Evolutionary conservation across 768 basidiomycete species (phyloP), one percentile per base, ranked within the genome.

Genomic region (Russula olivacea): DNA sequence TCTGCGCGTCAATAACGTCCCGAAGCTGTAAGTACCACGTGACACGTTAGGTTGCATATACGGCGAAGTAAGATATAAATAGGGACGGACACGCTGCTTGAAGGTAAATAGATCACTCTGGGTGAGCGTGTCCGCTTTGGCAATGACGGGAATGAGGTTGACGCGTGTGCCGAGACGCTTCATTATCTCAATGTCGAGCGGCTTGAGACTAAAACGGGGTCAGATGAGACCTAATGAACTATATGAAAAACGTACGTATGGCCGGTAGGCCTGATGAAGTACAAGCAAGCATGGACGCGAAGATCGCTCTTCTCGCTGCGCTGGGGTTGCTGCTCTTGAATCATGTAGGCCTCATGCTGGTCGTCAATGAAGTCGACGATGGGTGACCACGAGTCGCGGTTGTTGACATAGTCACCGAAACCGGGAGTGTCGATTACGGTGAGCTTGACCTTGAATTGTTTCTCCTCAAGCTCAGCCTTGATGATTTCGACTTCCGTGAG

Each of bases 381-480:
- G 58, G 97, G 97, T 32, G 85, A 82, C 97, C 97, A 99, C 21
- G 93, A 95, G 76, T 98, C 97, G 61, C 93, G 86, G 84, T 99
- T 99, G 91, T 99, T 99, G 78, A 99, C 96, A 72, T 98, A 98
- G 88, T 99, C 97, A 41, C 97, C 97, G 67, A 98, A 99, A 32
- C 97, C 97, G 59, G 97, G 97, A 12, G 96, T 98, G 76, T 99
- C 97, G 68, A 99, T 96, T 73, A 98, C 97, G 19, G 91, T 95
- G 67, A 99, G 86, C 81, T 98, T 98, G 81, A 98, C 95, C 76
- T 94, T 96, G 86, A 98, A 98, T 73, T 93, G 90, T 74, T 95
- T 93, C 77, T 98, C 97, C 78, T 98, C 97, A 25, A 99, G 85
- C 78, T 98, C 96, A 15, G 96, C 97, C 81, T 99, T 99, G 82